Evolutionary conservation across 1,139 yeast genomes (phyloP), one percentile per base, ranked within the genome.

Genomic region (Pneumocystis murina): DNA sequence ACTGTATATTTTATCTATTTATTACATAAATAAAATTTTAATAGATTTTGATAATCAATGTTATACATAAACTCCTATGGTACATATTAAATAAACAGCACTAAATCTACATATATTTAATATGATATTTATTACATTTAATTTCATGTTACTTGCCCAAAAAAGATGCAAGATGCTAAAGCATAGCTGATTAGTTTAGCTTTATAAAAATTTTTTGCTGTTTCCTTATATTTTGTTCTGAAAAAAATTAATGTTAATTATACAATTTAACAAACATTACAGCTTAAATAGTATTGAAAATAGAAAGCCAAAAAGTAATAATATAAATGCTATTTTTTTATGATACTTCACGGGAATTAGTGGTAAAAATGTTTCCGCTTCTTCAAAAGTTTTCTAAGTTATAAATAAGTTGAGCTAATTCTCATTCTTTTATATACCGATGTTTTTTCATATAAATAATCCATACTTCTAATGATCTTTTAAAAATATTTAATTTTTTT

Each of bases 61-160:
- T 60, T 59, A 68, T 10, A 68, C 68, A 60, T 68, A 68, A 30
- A 68, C 69, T 10, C 69, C 68, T 30, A 66, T 66, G 20, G 70
- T 67, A 61, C 70, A 68, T n/a, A 68, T 60, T n/a, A 66, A 54
- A 57, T 65, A 68, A 35, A 66, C 67, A 61, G 66, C 55, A 43
- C 70, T 69, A 48, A 68, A 64, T 24, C 69, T 67, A 57, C 8
- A n/a, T 40, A 41, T 20, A 41, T 55, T 14, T 59, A 48, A 58
- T 20, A 35, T 12, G 43, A 28, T 35, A 8, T 6, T 38, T 36
- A 17, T 24, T 20, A 35, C 17, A 35, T 12, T 14, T 16, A 16
- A 61, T 30, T 59, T 40, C 17, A 8, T 20, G 17, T 5, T 8
- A n/a, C 33, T 30, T 30, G 24, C 41, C 57, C 61, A 39, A 60